phyloP scores from a whole-genome alignment of 805 yeast genomes.

The Maudiozyma turicensis region DNA sequence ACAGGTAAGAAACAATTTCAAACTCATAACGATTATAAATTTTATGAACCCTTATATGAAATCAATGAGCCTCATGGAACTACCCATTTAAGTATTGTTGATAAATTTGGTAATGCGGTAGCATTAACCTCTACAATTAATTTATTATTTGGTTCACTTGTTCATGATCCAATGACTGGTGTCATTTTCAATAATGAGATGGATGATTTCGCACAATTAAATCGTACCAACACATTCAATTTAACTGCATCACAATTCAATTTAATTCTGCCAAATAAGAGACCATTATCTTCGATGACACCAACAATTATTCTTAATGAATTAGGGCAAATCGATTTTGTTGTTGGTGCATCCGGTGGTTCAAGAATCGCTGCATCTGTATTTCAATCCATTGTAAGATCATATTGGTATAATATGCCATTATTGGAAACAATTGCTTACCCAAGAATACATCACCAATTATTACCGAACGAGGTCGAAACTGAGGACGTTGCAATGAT shows the following conservation, averaged over 20 bases:
- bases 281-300: conserved; percentile 79
- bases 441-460: conserved; percentile 86
- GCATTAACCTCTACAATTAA: conserved; percentile 85
- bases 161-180: conserved; percentile 77
- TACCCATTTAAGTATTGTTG: conserved; percentile 75
- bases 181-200: conserved; percentile 78
- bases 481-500: conserved; percentile 44
- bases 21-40: conserved; percentile 58
- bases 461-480: conserved; percentile 59
- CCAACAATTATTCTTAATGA: conserved; percentile 58
- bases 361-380: conserved; percentile 76
- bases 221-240: conserved; percentile 62
- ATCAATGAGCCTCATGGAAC: conserved; percentile 83
- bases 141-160: conserved; percentile 69
- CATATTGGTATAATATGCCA: conserved; percentile 46
- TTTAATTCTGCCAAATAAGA: conserved; percentile 59
- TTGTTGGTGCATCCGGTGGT: conserved; percentile 93
- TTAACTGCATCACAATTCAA: conserved; percentile 75
- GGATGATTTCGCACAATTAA: conserved; percentile 86
- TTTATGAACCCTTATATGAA: conserved; percentile 72
- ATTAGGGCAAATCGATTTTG: conserved; percentile 45
- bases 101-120: conserved; percentile 65
- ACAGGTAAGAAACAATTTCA: conserved; percentile 7
- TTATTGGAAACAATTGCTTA: conserved; percentile 61
- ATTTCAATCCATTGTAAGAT: conserved; percentile 67